phyloP scores from a whole-genome alignment of 2,329 filamentous ascomycete species.

The Colletotrichum truncatum region DNA sequence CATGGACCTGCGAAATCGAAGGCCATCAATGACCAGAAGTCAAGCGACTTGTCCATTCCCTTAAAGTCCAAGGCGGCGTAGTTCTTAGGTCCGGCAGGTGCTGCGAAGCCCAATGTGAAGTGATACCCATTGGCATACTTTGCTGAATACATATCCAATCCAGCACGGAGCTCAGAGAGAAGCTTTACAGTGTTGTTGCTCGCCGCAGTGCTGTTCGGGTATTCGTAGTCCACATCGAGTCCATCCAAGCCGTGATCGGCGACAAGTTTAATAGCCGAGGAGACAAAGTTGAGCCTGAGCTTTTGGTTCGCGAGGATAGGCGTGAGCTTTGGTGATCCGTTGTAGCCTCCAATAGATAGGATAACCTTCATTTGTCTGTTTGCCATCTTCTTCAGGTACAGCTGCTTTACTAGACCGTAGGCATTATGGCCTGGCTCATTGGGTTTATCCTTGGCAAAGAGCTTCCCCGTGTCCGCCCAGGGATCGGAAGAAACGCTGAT shows the following conservation, averaged over 20 bases:
- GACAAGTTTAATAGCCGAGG: constrained; percentile 73
- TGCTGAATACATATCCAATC: constrained; percentile 52
- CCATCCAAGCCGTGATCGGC: constrained; percentile 75
- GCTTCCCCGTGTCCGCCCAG: constrained; percentile 41
- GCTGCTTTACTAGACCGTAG: constrained; percentile 83
- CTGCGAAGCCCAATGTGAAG: constrained; percentile 60
- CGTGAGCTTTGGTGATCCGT: constrained; percentile 81
- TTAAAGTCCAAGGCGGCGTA: constrained; percentile 59
- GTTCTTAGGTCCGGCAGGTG: constrained; percentile 56
- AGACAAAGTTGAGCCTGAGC: constrained; percentile 73
- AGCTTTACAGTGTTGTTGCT: constrained; percentile 51
- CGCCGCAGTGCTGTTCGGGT: constrained; percentile 45
- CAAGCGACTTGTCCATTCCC: constrained; percentile 64
- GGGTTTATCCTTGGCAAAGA: constrained; percentile 4
- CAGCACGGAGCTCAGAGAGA: constrained; percentile 50
- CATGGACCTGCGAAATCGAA: constrained; percentile 78
- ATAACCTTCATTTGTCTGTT: constrained; percentile 82
- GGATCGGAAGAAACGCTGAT: constrained; percentile 39
- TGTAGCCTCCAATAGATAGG: constrained; percentile 87
- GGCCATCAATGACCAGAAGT: constrained; percentile 71
- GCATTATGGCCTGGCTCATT: constrained; percentile 67
- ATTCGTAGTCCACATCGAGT: constrained; percentile 54
- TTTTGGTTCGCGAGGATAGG: constrained; percentile 69
- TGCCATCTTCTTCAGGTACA: constrained; percentile 79
- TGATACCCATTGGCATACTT: constrained; percentile 50